A percentile compares a stretch with the other conserved stretches of the same genome.
Conservation (phyloP, 2,329 filamentous ascomycete genomes). For the Ophiostoma ulmi region DNA sequence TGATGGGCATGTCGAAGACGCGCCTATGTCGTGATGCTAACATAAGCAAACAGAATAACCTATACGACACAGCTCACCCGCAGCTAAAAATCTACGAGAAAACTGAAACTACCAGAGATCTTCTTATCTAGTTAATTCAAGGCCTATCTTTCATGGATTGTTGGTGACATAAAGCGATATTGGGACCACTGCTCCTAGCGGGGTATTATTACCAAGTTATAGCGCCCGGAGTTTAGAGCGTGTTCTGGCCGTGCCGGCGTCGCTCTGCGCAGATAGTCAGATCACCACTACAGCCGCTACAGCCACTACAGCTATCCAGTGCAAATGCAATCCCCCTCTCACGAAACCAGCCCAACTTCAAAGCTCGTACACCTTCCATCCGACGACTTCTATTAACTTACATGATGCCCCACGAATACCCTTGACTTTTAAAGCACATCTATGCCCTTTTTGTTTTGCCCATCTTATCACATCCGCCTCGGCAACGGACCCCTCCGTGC, state of each 20-base stretch:
- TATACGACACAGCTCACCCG: too few relatives aligned
- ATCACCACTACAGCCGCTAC: neutral
- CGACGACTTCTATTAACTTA: neutral
- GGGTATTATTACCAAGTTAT: neutral
- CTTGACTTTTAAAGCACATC: neutral
- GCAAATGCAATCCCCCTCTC: conserved; percentile 1
- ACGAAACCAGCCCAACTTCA: neutral
- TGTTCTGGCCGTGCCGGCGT: conserved; percentile 8
- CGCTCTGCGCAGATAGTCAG: neutral
- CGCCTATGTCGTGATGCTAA: neutral
- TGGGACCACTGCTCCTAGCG: neutral
- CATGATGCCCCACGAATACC: neutral
- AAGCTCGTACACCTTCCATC: neutral
- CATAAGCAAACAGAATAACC: neutral
- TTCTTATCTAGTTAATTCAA: too few relatives aligned
- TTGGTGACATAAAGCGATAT: neutral
- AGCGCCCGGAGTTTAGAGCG: conserved; percentile 9
- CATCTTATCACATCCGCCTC: neutral
- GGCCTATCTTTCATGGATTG: too few relatives aligned
- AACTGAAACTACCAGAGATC: too few relatives aligned
- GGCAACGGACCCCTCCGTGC: neutral
- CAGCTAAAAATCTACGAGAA: too few relatives aligned
- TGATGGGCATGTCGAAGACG: too few relatives aligned
- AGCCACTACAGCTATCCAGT: conserved; percentile 17
- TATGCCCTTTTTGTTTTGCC: neutral